Conservation (phyloP, 2,329 filamentous ascomycete genomes). For the Sordariomycetes sp. region DNA sequence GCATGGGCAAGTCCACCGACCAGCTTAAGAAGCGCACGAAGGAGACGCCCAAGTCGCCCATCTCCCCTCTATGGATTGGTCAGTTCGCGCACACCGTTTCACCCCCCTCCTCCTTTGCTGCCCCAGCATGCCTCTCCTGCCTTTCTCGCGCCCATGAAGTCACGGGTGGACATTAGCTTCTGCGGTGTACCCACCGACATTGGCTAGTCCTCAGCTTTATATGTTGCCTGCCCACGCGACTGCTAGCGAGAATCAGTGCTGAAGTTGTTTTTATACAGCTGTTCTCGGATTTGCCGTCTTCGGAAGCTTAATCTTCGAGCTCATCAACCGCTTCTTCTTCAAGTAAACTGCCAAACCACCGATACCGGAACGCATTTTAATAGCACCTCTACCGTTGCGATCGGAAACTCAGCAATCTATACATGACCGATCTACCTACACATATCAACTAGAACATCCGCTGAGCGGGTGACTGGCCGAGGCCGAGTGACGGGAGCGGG, state of each 20-base stretch:
- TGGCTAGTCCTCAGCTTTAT: neutral
- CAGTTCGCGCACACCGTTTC: conserved; percentile 16
- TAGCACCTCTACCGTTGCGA: neutral
- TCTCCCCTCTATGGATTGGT: conserved; percentile 54
- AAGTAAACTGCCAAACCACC: conserved; percentile 7
- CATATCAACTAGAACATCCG: neutral
- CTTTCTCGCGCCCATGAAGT: neutral
- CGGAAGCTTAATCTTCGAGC: conserved; percentile 45
- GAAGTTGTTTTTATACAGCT: conserved; percentile 17
- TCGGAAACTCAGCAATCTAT: neutral
- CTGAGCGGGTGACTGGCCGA: neutral
- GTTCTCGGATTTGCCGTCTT: conserved; percentile 48
- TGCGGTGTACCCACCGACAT: neutral
- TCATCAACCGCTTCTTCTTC: conserved; percentile 37
- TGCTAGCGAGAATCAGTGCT: neutral
- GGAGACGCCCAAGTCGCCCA: conserved; percentile 42
- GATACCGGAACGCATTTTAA: neutral
- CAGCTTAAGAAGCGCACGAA: conserved; percentile 48
- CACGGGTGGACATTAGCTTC: neutral
- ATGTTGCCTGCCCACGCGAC: too few species aligned
- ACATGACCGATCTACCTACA: neutral
- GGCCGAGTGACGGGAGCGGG: too few species aligned
- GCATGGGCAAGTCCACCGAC: conserved; percentile 60
- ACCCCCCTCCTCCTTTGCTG: too few species aligned
- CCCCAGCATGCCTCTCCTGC: neutral